Percentiles rank a stretch among this genome's conserved stretches.
Evolutionary conservation across 495 filamentous ascomycete genomes (phyloP).

Genomic region (Xylaria longipes): DNA sequence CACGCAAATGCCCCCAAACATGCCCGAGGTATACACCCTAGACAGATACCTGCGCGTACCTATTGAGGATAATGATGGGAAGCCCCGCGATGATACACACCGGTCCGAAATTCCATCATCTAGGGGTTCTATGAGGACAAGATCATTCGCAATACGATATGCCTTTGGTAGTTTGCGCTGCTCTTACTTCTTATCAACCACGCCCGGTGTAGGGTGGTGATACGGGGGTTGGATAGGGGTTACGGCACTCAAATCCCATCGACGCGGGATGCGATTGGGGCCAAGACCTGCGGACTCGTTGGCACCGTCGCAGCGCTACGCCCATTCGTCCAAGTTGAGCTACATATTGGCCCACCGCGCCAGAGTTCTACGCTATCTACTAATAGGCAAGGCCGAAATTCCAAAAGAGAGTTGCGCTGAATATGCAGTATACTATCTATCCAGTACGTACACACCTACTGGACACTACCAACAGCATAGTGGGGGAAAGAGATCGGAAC

Average conservation of each 20-base stretch:
- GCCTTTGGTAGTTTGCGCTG: not conserved
- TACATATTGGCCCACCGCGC: constrained; percentile 11
- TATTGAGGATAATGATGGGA: not conserved
- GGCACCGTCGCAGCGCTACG: constrained; percentile 26
- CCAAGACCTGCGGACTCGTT: constrained; percentile 22
- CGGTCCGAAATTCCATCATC: not conserved
- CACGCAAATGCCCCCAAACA: not conserved
- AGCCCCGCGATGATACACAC: not conserved
- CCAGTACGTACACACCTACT: not conserved
- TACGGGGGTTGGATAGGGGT: constrained; percentile 15
- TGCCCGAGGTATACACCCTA: not conserved
- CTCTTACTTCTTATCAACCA: constrained; percentile 1
- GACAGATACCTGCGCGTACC: not conserved
- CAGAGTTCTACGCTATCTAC: not conserved
- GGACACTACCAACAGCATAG: not conserved
- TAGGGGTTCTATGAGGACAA: not conserved
- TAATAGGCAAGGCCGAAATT: not conserved
- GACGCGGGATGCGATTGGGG: constrained; percentile 24
- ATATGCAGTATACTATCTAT: not conserved
- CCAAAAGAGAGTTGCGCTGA: not conserved
- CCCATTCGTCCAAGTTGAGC: constrained; percentile 13
- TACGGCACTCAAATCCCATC: constrained; percentile 1
- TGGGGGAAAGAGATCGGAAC: not conserved
- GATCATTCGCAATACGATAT: not conserved
- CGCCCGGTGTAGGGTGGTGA: constrained; percentile 8